phyloP scores from a whole-genome alignment of 2,329 filamentous ascomycete genomes.

The Clarireedia homoeocarpa region DNA sequence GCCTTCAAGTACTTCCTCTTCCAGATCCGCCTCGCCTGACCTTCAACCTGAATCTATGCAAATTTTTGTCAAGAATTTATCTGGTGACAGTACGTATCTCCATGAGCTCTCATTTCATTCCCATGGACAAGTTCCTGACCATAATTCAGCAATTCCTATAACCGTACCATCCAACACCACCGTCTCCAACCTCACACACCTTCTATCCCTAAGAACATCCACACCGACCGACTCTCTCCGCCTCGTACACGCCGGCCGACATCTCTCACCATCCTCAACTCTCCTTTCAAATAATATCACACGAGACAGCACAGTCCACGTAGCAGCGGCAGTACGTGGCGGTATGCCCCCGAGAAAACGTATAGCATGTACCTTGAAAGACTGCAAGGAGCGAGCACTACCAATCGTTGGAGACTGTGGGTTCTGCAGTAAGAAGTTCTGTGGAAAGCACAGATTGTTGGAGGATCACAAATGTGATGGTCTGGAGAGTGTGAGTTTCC shows the following conservation, averaged over 20 bases:
- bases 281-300: conserved; percentile 41
- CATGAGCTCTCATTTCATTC: conserved; percentile 3
- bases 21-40: conserved; percentile 32
- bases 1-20: conserved; percentile 16
- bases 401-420: conserved; percentile 93
- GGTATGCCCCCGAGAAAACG: conserved; percentile 60
- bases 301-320: conserved; percentile 43
- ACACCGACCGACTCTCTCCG: conserved; percentile 42
- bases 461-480: conserved; percentile 92
- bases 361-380: conserved; percentile 79
- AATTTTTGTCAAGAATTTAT: conserved; percentile 53
- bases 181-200: conserved; percentile 45
- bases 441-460: conserved; percentile 85
- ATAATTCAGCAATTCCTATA: conserved; percentile 44
- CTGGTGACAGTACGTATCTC: conserved; percentile 45
- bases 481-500: conserved; percentile 68
- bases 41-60: conserved; percentile 41
- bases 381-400: conserved; percentile 81
- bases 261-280: conserved; percentile 35
- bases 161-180: conserved; percentile 45
- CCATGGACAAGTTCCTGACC: conserved; percentile 16
- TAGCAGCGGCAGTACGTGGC: conserved; percentile 47
- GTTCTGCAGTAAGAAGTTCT: conserved; percentile 92
- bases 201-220: conserved; percentile 50
- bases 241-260: conserved; percentile 50